Conservation (phyloP, 1,284 basidiomycete species). For the Ganoderma resinaceum region DNA sequence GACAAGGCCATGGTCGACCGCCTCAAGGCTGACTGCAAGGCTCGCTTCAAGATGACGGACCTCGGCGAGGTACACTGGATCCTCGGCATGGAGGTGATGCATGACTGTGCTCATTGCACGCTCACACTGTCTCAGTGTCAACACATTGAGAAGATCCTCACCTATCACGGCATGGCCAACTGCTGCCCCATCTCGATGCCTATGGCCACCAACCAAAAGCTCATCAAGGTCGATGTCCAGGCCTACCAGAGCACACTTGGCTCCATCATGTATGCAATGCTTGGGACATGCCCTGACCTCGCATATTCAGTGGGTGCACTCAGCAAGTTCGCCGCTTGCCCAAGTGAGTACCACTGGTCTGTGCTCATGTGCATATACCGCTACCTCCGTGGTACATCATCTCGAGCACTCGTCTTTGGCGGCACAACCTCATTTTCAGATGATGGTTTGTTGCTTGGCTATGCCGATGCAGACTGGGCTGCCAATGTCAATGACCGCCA, state of each 20-base stretch:
- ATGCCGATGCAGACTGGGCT: no score
- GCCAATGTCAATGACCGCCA: no score
- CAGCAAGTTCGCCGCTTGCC: background rate
- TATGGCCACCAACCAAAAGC: slow-evolving; percentile 35
- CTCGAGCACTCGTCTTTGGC: slow-evolving; percentile 42
- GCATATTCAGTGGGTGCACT: background rate
- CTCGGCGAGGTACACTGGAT: slow-evolving; percentile 39
- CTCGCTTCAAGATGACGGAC: slow-evolving; percentile 33
- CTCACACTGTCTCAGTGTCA: slow-evolving; percentile 43
- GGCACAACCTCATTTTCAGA: no score
- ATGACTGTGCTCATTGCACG: slow-evolving; percentile 34
- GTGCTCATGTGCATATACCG: slow-evolving; percentile 42
- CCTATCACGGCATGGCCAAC: slow-evolving; percentile 39
- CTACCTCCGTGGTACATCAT: slow-evolving; percentile 49
- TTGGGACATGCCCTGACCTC: slow-evolving; percentile 3
- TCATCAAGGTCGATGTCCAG: slow-evolving; percentile 13
- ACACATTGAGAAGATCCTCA: slow-evolving; percentile 45
- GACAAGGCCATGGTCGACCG: background rate
- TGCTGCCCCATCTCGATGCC: slow-evolving; percentile 43
- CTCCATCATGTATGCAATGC: slow-evolving; percentile 47
- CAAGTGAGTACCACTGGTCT: slow-evolving; percentile 41
- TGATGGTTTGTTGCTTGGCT: no score
- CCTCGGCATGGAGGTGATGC: slow-evolving; percentile 45
- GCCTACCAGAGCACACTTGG: slow-evolving; percentile 45
- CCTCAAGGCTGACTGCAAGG: no score